Evolutionary conservation across 805 yeast genomes (phyloP).

Genomic region (Cyberlindnera veronae): DNA sequence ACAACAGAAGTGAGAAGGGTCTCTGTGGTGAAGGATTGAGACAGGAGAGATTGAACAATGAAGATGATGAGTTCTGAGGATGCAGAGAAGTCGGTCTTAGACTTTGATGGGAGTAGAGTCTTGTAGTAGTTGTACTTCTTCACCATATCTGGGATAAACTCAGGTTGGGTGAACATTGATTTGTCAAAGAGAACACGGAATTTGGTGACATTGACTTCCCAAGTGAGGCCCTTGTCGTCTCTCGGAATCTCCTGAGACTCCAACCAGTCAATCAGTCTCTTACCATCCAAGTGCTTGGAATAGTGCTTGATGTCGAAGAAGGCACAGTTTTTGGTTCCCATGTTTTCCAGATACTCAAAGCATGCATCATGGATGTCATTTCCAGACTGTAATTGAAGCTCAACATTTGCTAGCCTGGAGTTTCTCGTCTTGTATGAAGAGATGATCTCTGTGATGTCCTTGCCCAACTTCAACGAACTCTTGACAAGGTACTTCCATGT

Average conservation of each 20-base stretch:
- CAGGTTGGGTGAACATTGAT: constrained; percentile 19
- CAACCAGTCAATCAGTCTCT: constrained; percentile 22
- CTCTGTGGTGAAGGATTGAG: constrained; percentile 19
- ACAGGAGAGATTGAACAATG: constrained; percentile 40
- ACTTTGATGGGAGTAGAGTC: constrained; percentile 36
- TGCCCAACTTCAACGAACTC: constrained; percentile 38
- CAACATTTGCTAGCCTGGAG: constrained; percentile 49
- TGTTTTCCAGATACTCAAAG: constrained; percentile 36
- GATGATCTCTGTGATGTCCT: constrained; percentile 34
- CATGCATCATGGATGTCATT: constrained; percentile 27
- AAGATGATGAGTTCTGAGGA: constrained; percentile 65
- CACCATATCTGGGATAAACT: constrained; percentile 33
- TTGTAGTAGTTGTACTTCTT: constrained; percentile 38
- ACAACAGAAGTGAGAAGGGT: constrained; percentile 41
- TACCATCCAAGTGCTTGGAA: constrained; percentile 11
- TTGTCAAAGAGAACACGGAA: constrained; percentile 37
- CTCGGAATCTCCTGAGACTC: constrained; percentile 21
- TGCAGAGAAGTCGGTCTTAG: constrained; percentile 64
- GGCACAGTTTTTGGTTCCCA: constrained; percentile 61
- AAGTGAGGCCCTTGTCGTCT: constrained; percentile 21
- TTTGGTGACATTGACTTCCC: constrained; percentile 45
- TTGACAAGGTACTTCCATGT: constrained; percentile 61
- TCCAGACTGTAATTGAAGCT: constrained; percentile 32
- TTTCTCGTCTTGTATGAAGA: constrained; percentile 46
- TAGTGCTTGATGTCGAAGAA: constrained; percentile 52